phyloP scores from a whole-genome alignment of 345 rosid species.

The Euphorbia peplus region DNA sequence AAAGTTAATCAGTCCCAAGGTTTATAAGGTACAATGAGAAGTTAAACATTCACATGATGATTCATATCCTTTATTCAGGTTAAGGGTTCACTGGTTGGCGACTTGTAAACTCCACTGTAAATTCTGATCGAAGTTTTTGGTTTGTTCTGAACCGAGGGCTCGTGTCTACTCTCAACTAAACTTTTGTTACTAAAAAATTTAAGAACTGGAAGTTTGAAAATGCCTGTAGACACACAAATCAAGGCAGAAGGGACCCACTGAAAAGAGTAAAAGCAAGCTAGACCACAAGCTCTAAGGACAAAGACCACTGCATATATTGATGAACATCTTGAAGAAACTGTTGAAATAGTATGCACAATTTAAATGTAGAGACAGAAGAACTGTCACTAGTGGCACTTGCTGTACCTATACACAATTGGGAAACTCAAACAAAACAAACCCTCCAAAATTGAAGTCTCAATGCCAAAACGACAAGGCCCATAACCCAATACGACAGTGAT shows the following conservation, averaged over 20 bases:
- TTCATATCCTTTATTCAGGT: too few relatives aligned
- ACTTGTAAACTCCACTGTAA: too few relatives aligned
- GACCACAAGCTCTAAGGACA: not conserved
- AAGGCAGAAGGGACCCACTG: slow-evolving; percentile 13
- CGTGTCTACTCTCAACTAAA: too few relatives aligned
- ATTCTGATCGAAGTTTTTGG: too few relatives aligned
- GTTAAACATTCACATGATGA: too few relatives aligned
- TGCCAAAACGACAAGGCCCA: slow-evolving; percentile 12
- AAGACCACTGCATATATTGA: not conserved
- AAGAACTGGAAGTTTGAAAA: slow-evolving; percentile 15
- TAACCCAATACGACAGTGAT: slow-evolving; percentile 14
- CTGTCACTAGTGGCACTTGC: not conserved
- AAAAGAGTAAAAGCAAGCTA: slow-evolving; percentile 18
- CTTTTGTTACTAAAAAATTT: too few relatives aligned
- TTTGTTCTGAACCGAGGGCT: too few relatives aligned
- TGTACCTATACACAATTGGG: not conserved
- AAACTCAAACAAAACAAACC: slow-evolving; percentile 14
- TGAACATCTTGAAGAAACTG: slow-evolving; percentile 21
- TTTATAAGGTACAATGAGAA: too few relatives aligned
- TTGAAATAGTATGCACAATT: slow-evolving; percentile 19
- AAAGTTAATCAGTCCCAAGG: not conserved
- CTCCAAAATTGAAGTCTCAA: slow-evolving; percentile 1
- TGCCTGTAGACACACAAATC: not conserved
- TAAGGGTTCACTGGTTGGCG: too few relatives aligned
- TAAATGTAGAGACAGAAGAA: slow-evolving; percentile 11